A percentile compares a stretch with the other conserved stretches of the same genome.
Evolutionary conservation across 768 basidiomycete genomes (phyloP).

Genomic region (Calocybe gangraenosa): DNA sequence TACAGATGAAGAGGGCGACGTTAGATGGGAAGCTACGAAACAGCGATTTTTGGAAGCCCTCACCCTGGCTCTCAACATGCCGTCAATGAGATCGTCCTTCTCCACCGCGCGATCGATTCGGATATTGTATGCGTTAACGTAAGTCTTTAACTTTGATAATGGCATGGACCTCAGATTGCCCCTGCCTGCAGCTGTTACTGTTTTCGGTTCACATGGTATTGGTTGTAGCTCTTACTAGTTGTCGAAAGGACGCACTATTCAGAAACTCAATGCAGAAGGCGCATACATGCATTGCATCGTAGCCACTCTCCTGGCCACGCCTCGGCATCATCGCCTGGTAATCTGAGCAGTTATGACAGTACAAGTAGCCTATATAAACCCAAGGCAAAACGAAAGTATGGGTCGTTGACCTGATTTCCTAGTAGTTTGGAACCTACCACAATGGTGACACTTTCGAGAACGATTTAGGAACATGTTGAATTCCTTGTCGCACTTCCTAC

Average conservation of each 20-base stretch:
- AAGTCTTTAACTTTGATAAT: constrained; percentile 61
- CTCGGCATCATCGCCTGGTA: constrained; percentile 80
- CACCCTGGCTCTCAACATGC: constrained; percentile 52
- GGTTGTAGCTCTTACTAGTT: constrained; percentile 1
- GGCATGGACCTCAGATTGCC: constrained; percentile 52
- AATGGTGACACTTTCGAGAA: constrained; percentile 68
- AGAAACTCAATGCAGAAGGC: constrained; percentile 71
- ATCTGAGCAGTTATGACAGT: constrained; percentile 72
- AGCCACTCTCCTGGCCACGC: constrained; percentile 45
- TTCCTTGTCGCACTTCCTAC: constrained; percentile 72
- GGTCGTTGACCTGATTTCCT: constrained; percentile 1
- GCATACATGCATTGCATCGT: constrained; percentile 66
- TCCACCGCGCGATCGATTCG: constrained; percentile 59
- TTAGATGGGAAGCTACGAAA: too few species aligned
- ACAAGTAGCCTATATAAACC: constrained; percentile 52
- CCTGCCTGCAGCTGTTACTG: constrained; percentile 69
- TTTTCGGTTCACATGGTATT: constrained; percentile 2
- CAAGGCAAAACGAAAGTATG: constrained; percentile 2
- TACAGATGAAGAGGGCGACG: too few species aligned
- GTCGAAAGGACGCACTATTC: constrained; percentile 40
- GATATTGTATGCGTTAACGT: constrained; percentile 69
- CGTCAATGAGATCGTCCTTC: constrained; percentile 76
- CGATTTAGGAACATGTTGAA: constrained; percentile 65
- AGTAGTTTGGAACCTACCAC: constrained; percentile 43
- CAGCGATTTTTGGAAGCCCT: constrained; percentile 13